Conservation (phyloP, 805 yeast genomes). For the Starmerella ratchasimensis region DNA sequence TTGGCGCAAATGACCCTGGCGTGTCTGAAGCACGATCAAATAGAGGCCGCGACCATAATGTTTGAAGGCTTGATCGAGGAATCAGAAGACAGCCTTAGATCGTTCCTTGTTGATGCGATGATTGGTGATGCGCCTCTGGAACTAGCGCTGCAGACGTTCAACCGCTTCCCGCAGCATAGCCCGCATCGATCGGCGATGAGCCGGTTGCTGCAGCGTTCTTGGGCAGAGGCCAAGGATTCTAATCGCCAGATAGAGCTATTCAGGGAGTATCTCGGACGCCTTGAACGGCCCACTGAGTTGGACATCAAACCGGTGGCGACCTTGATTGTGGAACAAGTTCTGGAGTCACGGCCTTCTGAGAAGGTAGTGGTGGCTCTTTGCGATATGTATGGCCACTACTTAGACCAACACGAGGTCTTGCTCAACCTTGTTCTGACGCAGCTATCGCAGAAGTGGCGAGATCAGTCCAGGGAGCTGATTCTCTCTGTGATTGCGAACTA, state of each 20-base stretch:
- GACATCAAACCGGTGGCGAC: conserved; percentile 15
- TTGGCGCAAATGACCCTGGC: conserved; percentile 17
- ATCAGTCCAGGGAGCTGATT: conserved; percentile 10
- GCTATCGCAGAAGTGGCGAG: conserved; percentile 12
- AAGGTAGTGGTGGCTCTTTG: conserved; percentile 7
- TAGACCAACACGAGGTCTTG: conserved; percentile 9
- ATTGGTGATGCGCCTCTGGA: conserved; percentile 21
- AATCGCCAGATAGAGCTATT: conserved; percentile 14
- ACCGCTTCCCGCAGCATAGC: not conserved
- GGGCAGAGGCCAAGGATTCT: conserved; percentile 2
- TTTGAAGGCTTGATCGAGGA: not conserved
- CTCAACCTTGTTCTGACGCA: conserved; percentile 18
- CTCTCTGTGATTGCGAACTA: conserved; percentile 13
- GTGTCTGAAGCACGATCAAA: conserved; percentile 7
- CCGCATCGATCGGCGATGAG: conserved; percentile 19
- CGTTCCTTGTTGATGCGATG: conserved; percentile 15
- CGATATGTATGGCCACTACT: conserved; percentile 5
- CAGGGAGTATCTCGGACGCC: conserved; percentile 12
- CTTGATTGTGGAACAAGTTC: conserved; percentile 10
- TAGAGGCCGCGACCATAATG: conserved; percentile 9
- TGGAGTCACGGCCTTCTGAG: conserved; percentile 1
- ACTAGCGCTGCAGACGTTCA: conserved; percentile 11
- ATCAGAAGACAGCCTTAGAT: not conserved
- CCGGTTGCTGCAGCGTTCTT: conserved; percentile 13
- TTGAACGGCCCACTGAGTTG: conserved; percentile 11